Percentiles rank a stretch among this genome's conserved stretches.
These are phyloP conservation scores for Fonsecaea pedrosoi DNA, from an alignment of 2,329 filamentous ascomycete genomes.

Conservation along the genomic window DNA sequence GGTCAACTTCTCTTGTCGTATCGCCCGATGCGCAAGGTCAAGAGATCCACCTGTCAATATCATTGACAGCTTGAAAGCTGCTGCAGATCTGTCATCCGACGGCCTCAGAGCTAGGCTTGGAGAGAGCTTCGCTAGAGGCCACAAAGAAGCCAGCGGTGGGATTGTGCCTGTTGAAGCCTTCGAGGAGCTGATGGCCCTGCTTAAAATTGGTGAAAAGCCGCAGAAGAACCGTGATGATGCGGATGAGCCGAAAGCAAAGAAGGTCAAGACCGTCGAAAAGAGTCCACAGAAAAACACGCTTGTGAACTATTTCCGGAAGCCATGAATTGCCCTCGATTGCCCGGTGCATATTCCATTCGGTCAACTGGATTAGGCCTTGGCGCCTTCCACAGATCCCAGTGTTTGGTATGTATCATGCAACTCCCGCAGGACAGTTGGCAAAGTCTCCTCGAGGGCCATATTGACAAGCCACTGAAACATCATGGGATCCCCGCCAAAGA, in stretches of 20 bases:
- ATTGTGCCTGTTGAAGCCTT: constrained; percentile 67
- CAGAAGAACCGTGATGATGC: constrained; percentile 46
- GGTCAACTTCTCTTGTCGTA: constrained; percentile 72
- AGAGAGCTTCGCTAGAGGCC: constrained; percentile 69
- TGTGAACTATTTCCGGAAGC: constrained; percentile 62
- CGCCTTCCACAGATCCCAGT: neutral
- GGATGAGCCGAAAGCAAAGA: constrained; percentile 46
- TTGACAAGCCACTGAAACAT: constrained; percentile 20
- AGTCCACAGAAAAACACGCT: constrained; percentile 62
- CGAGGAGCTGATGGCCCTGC: constrained; percentile 66
- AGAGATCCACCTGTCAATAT: constrained; percentile 66
- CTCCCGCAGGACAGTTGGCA: constrained; percentile 10
- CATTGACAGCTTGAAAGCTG: constrained; percentile 62
- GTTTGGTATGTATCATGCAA: constrained; percentile 2
- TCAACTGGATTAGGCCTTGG: neutral
- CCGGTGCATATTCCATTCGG: neutral
- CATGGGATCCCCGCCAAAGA: neutral
- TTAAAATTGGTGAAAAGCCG: constrained; percentile 65
- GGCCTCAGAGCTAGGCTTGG: constrained; percentile 60
- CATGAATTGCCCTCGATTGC: constrained; percentile 16
- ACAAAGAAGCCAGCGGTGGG: constrained; percentile 72
- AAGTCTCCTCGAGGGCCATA: constrained; percentile 10
- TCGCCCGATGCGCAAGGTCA: constrained; percentile 63
- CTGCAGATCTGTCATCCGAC: constrained; percentile 54
- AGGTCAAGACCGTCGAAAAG: constrained; percentile 42